Percentiles rank a stretch among this genome's conserved stretches.
These are phyloP conservation scores for Urochloa ruziziensis DNA, from an alignment of 176 grass and related monocot genomes.

Conservation along the genomic window DNA sequence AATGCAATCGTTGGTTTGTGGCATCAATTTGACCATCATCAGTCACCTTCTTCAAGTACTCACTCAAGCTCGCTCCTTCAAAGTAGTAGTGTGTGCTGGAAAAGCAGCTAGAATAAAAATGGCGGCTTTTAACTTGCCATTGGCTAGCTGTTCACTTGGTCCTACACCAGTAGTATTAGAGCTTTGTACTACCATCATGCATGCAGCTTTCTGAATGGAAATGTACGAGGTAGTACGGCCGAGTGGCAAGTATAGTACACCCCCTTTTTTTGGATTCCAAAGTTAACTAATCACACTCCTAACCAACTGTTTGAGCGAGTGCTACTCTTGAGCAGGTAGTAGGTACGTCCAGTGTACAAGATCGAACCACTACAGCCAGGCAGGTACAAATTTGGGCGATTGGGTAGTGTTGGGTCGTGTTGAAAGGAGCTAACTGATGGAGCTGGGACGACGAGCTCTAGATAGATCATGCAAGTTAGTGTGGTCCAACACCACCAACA, in stretches of 20 bases:
- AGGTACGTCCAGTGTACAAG: background rate
- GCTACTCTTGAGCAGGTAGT: background rate
- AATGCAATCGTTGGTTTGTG: background rate
- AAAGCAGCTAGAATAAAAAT: background rate
- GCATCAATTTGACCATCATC: background rate
- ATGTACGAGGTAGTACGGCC: slow-evolving; percentile 13
- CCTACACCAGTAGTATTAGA: background rate
- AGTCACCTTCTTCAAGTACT: background rate
- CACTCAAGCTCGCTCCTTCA: background rate
- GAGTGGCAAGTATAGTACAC: background rate
- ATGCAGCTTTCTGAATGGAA: background rate
- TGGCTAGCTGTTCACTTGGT: background rate
- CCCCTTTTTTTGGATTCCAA: background rate
- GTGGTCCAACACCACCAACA: background rate
- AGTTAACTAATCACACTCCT: background rate
- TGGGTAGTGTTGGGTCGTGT: too few species aligned
- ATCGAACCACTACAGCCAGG: background rate
- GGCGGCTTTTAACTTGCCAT: slow-evolving; percentile 12
- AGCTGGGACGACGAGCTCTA: too few species aligned
- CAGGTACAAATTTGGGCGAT: too few species aligned
- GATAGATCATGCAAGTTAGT: background rate
- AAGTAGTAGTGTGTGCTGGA: background rate
- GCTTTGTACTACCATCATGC: background rate
- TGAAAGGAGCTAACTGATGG: too few species aligned
- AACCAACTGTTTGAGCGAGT: background rate